Base-by-base conservation (phyloP, 129 eudicot genomes). In the Arctium lappa region DNA sequence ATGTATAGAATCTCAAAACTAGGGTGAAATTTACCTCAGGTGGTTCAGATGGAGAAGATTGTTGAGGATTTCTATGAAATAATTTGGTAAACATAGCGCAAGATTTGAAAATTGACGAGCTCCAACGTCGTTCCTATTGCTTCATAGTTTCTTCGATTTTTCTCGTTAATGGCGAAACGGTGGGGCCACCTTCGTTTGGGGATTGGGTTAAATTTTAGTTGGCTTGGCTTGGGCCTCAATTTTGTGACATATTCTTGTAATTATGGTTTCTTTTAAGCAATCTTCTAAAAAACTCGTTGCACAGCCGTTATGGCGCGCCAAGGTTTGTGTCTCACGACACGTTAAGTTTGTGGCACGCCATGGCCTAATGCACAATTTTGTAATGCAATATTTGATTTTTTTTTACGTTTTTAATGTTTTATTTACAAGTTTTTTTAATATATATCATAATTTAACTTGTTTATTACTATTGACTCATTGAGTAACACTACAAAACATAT, bases 81-180 rank as follows among this genome's bases (percentile, higher is more conserved):
- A 92, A 84, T 87, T 92, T 89, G 50, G 89, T 29, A 69, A 90
- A 78, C 97, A 90, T 92, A 13, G 18, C 82, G 71, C 33, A 62
- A 62, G 63, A 79, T 40, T 81, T 56, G 78, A 50, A 83, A 71
- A 1, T 72, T 63, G 46, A 77, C 13, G 79, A 83, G 80, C 89
- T 86, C 33, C 82, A 60, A 60, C 68, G 73, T 72, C 73, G 83
- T 39, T 74, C 76, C 69, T 82, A 77, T 72, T 73, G 76, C 72
- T 78, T 78, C 69, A 29, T 73, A 13, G n/a, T 80, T 70, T 62
- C 77, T 86, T 71, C 56, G 9, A 60, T 39, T 56, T 75, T 53
- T 73, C 56, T 42, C 29, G 79, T 72, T 37, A 74, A 81, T 81
- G 79, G 85, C 69, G 56, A 60, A 60, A 16, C 65, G 7, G 65